A percentile compares a stretch with the other conserved stretches of the same genome.
Evolutionary conservation across 768 basidiomycete genomes (phyloP).

Genomic region (Tylopilus intermedius): DNA sequence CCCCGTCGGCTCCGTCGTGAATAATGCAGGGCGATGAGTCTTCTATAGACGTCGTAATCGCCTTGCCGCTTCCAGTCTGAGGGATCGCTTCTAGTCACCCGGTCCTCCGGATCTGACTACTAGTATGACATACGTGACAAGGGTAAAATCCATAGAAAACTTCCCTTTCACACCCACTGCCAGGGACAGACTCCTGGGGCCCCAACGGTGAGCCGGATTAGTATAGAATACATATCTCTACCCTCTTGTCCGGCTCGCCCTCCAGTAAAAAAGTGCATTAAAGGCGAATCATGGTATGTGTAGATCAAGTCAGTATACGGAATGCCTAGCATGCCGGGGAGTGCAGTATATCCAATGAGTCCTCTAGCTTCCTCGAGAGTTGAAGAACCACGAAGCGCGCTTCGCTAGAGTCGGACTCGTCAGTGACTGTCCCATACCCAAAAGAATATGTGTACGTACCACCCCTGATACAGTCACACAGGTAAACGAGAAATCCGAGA

Average conservation of each 20-base stretch:
- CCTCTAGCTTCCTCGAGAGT: slow-evolving; percentile 55
- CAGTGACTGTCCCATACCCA: slow-evolving; percentile 14
- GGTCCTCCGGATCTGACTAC: slow-evolving; percentile 13
- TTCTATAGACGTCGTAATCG: slow-evolving; percentile 14
- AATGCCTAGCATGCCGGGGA: slow-evolving; percentile 11
- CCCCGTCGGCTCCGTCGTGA: slow-evolving; percentile 20
- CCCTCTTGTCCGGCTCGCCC: slow-evolving; percentile 7
- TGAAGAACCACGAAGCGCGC: slow-evolving; percentile 93
- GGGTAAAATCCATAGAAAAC: slow-evolving; percentile 18
- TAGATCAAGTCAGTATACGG: slow-evolving; percentile 26
- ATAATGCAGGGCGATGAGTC: neutral
- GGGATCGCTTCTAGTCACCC: slow-evolving; percentile 9
- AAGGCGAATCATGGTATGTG: slow-evolving; percentile 19
- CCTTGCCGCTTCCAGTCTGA: neutral
- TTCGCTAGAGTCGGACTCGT: slow-evolving; percentile 54
- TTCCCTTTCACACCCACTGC: slow-evolving; percentile 23
- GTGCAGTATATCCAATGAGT: slow-evolving; percentile 8
- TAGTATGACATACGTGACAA: slow-evolving; percentile 19
- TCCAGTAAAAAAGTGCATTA: slow-evolving; percentile 20
- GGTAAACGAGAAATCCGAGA: slow-evolving; percentile 13
- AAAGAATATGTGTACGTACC: slow-evolving; percentile 25
- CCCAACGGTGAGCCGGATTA: slow-evolving; percentile 22
- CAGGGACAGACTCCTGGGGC: slow-evolving; percentile 18
- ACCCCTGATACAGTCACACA: slow-evolving; percentile 27
- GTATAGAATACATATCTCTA: slow-evolving; percentile 21